Conservation (phyloP, 371 early-diverging fungal genomes). For the Umbelopsis sp. region DNA sequence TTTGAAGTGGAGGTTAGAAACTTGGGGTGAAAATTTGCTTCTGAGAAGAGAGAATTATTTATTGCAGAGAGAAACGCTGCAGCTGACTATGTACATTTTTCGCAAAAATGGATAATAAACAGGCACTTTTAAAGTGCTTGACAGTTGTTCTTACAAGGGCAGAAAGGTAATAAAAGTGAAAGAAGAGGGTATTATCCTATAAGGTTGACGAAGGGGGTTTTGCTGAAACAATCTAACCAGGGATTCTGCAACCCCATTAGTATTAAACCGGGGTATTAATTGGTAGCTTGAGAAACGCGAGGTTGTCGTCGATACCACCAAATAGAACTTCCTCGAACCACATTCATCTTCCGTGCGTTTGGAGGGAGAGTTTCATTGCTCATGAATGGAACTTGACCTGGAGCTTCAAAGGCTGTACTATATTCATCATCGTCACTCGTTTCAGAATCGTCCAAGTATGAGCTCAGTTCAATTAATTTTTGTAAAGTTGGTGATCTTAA, state of each 20-base stretch:
- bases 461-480: conserved; percentile 37
- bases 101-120: neutral
- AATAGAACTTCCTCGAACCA: conserved; percentile 44
- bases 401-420: conserved; percentile 19
- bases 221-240: neutral
- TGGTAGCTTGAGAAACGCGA: neutral
- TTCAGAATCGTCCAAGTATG: conserved; percentile 30
- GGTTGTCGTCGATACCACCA: conserved; percentile 50
- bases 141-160: conserved; percentile 5
- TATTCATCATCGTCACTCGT: conserved; percentile 21
- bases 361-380: conserved; percentile 20
- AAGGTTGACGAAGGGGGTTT: neutral
- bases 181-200: conserved; percentile 21
- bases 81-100: conserved; percentile 16
- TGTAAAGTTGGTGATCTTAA: conserved; percentile 30
- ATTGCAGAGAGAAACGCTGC: conserved; percentile 1
- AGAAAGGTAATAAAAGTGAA: conserved; percentile 1
- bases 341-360: conserved; percentile 32
- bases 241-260: neutral
- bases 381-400: conserved; percentile 17
- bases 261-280: neutral
- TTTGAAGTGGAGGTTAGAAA: neutral
- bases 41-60: neutral
- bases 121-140: neutral
- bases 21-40: too few relatives aligned